Evolutionary conservation across 148 eudicot species (phyloP).

Genomic region (Rhododendron ferrugineum): DNA sequence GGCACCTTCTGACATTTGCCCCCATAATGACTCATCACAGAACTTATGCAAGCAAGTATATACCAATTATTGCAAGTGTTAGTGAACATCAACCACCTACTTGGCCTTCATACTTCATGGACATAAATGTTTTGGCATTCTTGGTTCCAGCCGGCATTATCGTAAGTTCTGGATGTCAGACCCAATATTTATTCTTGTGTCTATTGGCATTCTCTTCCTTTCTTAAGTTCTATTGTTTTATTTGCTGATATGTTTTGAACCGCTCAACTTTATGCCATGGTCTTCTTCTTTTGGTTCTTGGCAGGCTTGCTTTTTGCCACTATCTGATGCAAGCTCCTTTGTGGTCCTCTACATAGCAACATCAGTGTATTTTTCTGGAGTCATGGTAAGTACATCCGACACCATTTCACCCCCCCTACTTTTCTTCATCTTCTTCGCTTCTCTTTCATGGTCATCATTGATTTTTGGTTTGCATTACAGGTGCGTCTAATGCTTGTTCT

Average conservation of each 20-base stretch:
- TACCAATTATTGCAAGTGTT: constrained; percentile 98
- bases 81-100: constrained; percentile 99
- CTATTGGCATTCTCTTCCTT: not conserved
- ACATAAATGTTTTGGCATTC: constrained; percentile 94
- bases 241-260: constrained; percentile 6
- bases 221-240: not conserved
- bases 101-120: constrained; percentile 99
- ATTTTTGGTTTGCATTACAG: constrained; percentile 28
- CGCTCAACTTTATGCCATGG: not conserved
- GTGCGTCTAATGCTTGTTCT: constrained; percentile 98
- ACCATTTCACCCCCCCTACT: not conserved
- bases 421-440: not conserved
- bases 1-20: constrained; percentile 8
- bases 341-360: constrained; percentile 84
- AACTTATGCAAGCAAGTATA: constrained; percentile 98
- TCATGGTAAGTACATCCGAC: constrained; percentile 56
- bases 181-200: not conserved
- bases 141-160: constrained; percentile 97
- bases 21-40: constrained; percentile 32
- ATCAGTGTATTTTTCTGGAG: constrained; percentile 96
- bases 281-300: constrained; percentile 17
- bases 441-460: not conserved
- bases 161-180: constrained; percentile 49
- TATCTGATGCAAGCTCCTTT: constrained; percentile 95
- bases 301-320: constrained; percentile 92